Percentiles rank a stretch among this genome's conserved stretches.
phyloP scores from a whole-genome alignment of 2,329 filamentous ascomycete species.

The Daldinia sp. region DNA sequence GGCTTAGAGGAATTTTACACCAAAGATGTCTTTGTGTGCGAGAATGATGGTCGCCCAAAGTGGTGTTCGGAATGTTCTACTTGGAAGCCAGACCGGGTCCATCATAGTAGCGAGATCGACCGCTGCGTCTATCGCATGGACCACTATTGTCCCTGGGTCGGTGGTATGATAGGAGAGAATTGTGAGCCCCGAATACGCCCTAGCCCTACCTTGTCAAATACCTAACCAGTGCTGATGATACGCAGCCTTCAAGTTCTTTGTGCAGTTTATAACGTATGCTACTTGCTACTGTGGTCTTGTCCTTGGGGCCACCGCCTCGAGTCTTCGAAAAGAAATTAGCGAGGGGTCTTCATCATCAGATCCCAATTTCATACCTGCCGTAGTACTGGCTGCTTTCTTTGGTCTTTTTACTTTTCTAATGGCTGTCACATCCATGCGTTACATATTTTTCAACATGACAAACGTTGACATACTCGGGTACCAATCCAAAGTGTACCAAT shows the following conservation, averaged over 20 bases:
- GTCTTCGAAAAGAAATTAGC: conserved; percentile 62
- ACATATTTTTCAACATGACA: conserved; percentile 77
- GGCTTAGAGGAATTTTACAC: conserved; percentile 81
- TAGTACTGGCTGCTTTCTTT: conserved; percentile 77
- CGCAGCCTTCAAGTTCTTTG: conserved; percentile 85
- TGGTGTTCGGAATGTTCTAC: conserved; percentile 87
- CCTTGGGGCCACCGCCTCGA: conserved; percentile 70
- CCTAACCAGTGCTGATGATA: conserved; percentile 37
- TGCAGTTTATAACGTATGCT: conserved; percentile 84
- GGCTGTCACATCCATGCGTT: conserved; percentile 74
- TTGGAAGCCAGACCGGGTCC: conserved; percentile 87
- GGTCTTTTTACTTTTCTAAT: conserved; percentile 82
- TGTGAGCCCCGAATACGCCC: conserved; percentile 54
- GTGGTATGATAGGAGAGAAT: conserved; percentile 87
- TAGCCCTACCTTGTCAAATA: conserved; percentile 4
- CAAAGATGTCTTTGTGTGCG: conserved; percentile 84
- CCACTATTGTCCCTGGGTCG: conserved; percentile 97
- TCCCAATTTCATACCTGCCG: conserved; percentile 69
- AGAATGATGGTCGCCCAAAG: conserved; percentile 80
- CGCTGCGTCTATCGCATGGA: conserved; percentile 92
- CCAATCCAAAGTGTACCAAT: conserved; percentile 68
- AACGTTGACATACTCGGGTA: conserved; percentile 81
- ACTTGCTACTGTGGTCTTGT: conserved; percentile 71
- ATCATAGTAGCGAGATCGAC: conserved; percentile 84
- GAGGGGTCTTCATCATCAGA: conserved; percentile 55